Base-by-base conservation (phyloP, 768 basidiomycete species). In the Rhodosporidiobolus sp. region DNA sequence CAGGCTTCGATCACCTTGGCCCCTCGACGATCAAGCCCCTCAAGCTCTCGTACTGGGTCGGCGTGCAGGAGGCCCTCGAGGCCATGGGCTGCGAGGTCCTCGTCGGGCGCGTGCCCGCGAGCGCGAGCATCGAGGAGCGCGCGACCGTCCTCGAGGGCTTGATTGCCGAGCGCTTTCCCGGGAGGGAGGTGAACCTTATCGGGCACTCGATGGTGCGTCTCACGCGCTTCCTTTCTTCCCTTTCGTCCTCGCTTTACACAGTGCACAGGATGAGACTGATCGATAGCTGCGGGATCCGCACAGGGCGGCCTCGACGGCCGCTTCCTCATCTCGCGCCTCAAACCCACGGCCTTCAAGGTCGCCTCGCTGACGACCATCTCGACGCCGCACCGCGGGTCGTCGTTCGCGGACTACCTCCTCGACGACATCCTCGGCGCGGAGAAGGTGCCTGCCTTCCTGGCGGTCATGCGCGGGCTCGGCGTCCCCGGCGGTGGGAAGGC, bases 401-500 rank as follows among this genome's bases (percentile, higher is more conserved):
- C 89, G 1, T 97, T 98, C 76, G 95, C 95, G 1, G 90, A 95
- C 80, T 91, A 92, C 80, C 91, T 94, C 79, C 85, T 95, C 50
- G 80, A 82, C 48, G 79, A 82, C 58, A 64, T 83, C 48, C 74
- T 83, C 32, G 81, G 82, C 28, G 74, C 80, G 76, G 79, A 78
- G 20, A 81, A 82, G 32, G 79, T 85, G 8, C 83, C 85, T 2
- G 76, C 82, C 1, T 70, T 85, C 46, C 60, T 84, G 22, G 77
- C 80, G 1, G 62, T 83, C 10, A 86, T 99, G 30, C 90, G 93
- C 73, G 76, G 77, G 16, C 79, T 96, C 14, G 95, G 91, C 69
- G 91, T 94, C 17, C 91, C 92, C 2, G 96, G 96, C 17, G 94
- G 97, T 75, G 96, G 96, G 14, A 89, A 87, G 73, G 96, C 96